phyloP scores from a whole-genome alignment of 2,329 filamentous ascomycete genomes.

The Dothideomycetes sp. region DNA sequence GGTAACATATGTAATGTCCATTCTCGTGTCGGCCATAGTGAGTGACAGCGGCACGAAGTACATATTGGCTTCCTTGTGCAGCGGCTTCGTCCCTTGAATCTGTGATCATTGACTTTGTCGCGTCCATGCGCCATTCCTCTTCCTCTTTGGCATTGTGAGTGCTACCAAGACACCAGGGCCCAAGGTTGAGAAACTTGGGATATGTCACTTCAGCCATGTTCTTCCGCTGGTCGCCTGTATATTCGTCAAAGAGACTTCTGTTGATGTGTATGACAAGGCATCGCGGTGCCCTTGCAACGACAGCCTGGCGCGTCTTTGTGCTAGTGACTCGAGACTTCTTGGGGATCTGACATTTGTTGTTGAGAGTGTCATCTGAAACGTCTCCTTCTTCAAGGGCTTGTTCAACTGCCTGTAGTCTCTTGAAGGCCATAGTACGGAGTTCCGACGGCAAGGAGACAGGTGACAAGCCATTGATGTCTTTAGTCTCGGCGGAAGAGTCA shows the following conservation, averaged over 20 bases:
- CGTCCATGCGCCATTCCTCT: constrained; percentile 64
- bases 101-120: constrained; percentile 61
- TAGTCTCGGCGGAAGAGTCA: neutral
- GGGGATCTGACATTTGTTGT: constrained; percentile 36
- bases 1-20: constrained; percentile 89
- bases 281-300: constrained; percentile 71
- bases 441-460: constrained; percentile 31
- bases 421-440: constrained; percentile 32
- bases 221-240: constrained; percentile 69
- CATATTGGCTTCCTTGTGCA: constrained; percentile 47
- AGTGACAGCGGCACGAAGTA: constrained; percentile 73
- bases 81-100: constrained; percentile 26
- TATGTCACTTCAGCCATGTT: constrained; percentile 75
- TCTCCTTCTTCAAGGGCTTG: constrained; percentile 68
- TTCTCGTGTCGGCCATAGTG: constrained; percentile 90
- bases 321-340: constrained; percentile 61
- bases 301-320: constrained; percentile 83
- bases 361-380: constrained; percentile 52
- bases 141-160: constrained; percentile 24
- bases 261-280: constrained; percentile 83
- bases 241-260: constrained; percentile 80
- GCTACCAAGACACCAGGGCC: constrained; percentile 69
- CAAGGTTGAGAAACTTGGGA: constrained; percentile 63
- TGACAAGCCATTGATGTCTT: neutral
- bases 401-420: constrained; percentile 57